Conservation (phyloP, 2,329 filamentous ascomycete genomes). For the Talaromyces sp. region DNA sequence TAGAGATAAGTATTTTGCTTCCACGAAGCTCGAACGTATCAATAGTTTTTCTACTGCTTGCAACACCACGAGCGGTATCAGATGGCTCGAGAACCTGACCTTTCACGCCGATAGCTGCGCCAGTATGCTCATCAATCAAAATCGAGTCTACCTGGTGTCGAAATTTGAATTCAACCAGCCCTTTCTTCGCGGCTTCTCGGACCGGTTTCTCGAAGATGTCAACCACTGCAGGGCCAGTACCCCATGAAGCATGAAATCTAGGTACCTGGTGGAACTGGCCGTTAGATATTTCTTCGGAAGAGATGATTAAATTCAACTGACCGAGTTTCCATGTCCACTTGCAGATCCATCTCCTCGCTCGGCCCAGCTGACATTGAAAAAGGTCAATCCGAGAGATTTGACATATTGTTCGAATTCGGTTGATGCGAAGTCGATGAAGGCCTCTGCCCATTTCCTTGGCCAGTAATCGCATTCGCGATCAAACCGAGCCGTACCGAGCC, state of each 20-base stretch:
- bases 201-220: constrained; percentile 5
- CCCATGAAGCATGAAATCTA: constrained; percentile 6
- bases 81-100: constrained; percentile 6
- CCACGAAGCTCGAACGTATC: constrained; percentile 1
- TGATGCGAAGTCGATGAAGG: constrained; percentile 2
- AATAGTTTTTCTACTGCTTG: constrained; percentile 1
- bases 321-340: constrained; percentile 6
- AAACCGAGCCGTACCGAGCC: constrained; percentile 1
- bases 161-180: constrained; percentile 1
- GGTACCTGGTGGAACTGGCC: neutral
- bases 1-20: neutral
- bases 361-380: constrained; percentile 1
- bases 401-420: neutral
- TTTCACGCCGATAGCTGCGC: neutral
- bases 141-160: constrained; percentile 4
- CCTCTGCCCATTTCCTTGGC: constrained; percentile 5
- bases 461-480: constrained; percentile 7
- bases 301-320: neutral
- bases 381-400: constrained; percentile 2
- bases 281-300: neutral
- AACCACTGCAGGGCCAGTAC: neutral
- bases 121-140: neutral
- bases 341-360: constrained; percentile 2
- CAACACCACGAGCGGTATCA: neutral
- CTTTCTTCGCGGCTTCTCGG: constrained; percentile 1